Evolutionary conservation across 1,284 basidiomycete species (phyloP), one percentile per base, ranked within the genome.

Genomic region (Xanthoconium separans): DNA sequence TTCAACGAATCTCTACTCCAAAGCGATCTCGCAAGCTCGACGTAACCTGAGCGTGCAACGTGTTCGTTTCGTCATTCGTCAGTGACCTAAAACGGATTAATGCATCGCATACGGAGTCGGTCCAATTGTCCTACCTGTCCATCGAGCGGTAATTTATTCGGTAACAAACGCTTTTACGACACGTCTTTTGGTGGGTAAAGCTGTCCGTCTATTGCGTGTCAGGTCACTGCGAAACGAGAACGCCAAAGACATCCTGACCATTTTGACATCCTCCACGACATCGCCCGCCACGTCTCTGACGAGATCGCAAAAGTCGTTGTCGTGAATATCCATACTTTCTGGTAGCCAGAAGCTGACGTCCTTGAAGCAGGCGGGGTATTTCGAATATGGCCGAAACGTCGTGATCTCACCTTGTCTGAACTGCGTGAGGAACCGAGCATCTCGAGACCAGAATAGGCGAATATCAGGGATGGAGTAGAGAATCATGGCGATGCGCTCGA

Each of bases 401-500:
- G 78, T 83, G 60, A 97, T 89, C 54, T 85, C 72, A n/a, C 85
- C 89, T 34, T 80, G 73, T 33, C 77, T 72, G 73, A 99, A 99
- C 64, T 99, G 97, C 11, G 81, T 80, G 31, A 91, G 73, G 80
- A 99, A 99, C 10, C 96, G 87, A 18, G 80, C 65, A 66, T 99
- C 97, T 48, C 77, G 73, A 2, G 95, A 95, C 97, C 97, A 99
- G 80, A 99, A 99, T 13, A 99, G 78, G n/a, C 97, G 91, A 66
- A 99, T 99, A 70, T 99, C 97, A 4, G 96, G 97, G 53, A 99
- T 97, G 16, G 87, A 90, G 74, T 91, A 99, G 50, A 99, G 83
- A 57, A 99, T 88, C 97, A 99, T 99, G 30, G 96, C 95, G 61
- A 99, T 97, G 24, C 97, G 85, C 70, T 99, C 97, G 43, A 99